A percentile compares a stretch with the other conserved stretches of the same genome.
These are phyloP conservation scores for Corylus avellana DNA, from an alignment of 306 rosid genomes.

Conservation along the genomic window DNA sequence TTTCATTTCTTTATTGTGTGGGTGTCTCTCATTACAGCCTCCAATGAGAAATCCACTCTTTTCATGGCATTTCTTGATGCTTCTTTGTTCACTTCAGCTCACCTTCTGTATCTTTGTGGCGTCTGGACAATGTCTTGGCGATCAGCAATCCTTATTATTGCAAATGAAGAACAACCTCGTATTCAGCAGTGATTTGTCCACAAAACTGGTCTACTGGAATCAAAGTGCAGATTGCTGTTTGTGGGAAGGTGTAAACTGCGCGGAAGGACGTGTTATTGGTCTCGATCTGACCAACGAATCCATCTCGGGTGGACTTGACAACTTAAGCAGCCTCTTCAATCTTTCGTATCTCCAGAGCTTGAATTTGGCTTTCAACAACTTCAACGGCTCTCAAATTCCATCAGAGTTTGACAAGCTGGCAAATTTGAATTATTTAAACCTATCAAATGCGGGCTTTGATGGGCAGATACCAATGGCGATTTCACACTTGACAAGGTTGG, in stretches of 20 bases:
- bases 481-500: slow-evolving; percentile 47
- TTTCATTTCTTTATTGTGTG: too few relatives aligned
- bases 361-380: slow-evolving; percentile 31
- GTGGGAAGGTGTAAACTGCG: slow-evolving; percentile 23
- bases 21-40: neutral
- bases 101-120: neutral
- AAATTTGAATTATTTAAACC: slow-evolving; percentile 28
- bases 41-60: slow-evolving; percentile 30
- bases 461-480: slow-evolving; percentile 46
- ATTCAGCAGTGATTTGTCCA: neutral
- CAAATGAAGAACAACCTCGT: slow-evolving; percentile 29
- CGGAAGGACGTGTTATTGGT: slow-evolving; percentile 28
- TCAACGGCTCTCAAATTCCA: slow-evolving; percentile 29
- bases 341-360: slow-evolving; percentile 32
- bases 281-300: slow-evolving; percentile 33
- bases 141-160: slow-evolving; percentile 28
- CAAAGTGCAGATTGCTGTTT: slow-evolving; percentile 3
- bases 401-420: slow-evolving; percentile 26
- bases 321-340: slow-evolving; percentile 34
- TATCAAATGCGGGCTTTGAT: slow-evolving; percentile 37
- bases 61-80: slow-evolving; percentile 28
- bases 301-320: slow-evolving; percentile 29
- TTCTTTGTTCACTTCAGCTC: slow-evolving; percentile 1
- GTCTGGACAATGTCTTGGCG: slow-evolving; percentile 22
- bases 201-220: slow-evolving; percentile 34